phyloP scores from a whole-genome alignment of 495 filamentous ascomycete genomes.

The Talaromyces wortmannii region DNA sequence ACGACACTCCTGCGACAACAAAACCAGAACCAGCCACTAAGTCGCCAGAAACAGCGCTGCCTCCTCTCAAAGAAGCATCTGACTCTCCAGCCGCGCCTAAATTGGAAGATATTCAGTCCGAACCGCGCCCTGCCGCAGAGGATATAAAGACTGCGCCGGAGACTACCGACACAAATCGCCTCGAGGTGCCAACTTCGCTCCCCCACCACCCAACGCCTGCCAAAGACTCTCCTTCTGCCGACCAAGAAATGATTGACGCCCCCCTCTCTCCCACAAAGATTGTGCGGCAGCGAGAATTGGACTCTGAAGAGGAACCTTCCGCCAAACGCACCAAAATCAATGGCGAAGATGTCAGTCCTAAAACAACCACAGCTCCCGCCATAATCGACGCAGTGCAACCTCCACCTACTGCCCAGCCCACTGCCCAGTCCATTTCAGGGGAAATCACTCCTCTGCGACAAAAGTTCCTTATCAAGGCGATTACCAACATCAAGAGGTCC shows the following conservation, averaged over 20 bases:
- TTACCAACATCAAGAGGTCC: slow-evolving; percentile 75
- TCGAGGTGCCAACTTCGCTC: neutral
- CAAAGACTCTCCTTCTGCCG: slow-evolving; percentile 10
- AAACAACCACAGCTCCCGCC: neutral
- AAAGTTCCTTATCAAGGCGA: slow-evolving; percentile 40
- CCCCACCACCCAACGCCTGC: neutral
- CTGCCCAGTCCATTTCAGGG: neutral
- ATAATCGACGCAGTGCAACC: neutral
- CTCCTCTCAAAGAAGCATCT: neutral
- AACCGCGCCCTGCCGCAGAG: neutral
- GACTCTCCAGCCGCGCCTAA: neutral
- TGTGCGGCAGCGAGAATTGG: slow-evolving; percentile 62
- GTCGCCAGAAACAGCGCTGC: neutral
- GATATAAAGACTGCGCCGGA: neutral
- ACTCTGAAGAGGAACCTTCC: slow-evolving; percentile 64
- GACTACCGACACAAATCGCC: neutral
- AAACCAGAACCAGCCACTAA: slow-evolving; percentile 14
- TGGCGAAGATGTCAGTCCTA: slow-evolving; percentile 14
- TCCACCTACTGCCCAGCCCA: neutral
- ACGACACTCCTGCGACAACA: slow-evolving; percentile 15
- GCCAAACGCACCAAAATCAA: slow-evolving; percentile 71
- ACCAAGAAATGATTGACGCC: slow-evolving; percentile 31
- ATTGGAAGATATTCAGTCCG: neutral
- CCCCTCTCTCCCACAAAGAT: slow-evolving; percentile 48
- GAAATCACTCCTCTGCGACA: slow-evolving; percentile 49